phyloP scores from a whole-genome alignment of 805 yeast genomes.

The Schizosaccharomyces octosporus region DNA sequence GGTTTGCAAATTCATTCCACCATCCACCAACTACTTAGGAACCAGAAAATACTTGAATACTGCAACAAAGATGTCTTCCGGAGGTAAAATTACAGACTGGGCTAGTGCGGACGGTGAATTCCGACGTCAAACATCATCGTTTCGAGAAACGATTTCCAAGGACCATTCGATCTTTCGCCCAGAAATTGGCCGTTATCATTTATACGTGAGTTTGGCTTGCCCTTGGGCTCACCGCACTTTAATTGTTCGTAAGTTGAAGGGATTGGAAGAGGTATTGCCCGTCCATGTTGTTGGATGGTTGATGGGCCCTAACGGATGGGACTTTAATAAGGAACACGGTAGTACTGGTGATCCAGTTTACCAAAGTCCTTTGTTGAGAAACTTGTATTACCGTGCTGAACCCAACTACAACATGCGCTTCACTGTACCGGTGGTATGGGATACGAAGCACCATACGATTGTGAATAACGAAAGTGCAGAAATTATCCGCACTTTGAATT shows the following conservation, averaged over 20 bases:
- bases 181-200: constrained; percentile 60
- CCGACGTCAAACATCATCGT: constrained; percentile 16
- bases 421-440: constrained; percentile 90
- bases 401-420: constrained; percentile 57
- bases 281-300: constrained; percentile 70
- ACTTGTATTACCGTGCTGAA: constrained; percentile 52
- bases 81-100: not conserved
- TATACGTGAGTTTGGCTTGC: constrained; percentile 78
- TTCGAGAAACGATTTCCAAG: constrained; percentile 30
- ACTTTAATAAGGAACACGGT: not conserved
- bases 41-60: no score
- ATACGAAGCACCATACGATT: constrained; percentile 40
- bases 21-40: no score
- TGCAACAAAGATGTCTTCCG: no score
- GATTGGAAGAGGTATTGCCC: constrained; percentile 25
- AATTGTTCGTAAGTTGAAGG: constrained; percentile 49
- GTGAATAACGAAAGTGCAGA: constrained; percentile 80
- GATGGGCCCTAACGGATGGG: constrained; percentile 15
- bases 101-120: constrained; percentile 6
- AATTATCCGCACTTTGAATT: constrained; percentile 59
- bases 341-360: constrained; percentile 29
- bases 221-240: constrained; percentile 91
- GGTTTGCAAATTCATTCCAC: no score
- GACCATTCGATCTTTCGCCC: constrained; percentile 34
- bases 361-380: constrained; percentile 27